Conservation (phyloP, 2,329 filamentous ascomycete species). For the Cladophialophora immunda region DNA sequence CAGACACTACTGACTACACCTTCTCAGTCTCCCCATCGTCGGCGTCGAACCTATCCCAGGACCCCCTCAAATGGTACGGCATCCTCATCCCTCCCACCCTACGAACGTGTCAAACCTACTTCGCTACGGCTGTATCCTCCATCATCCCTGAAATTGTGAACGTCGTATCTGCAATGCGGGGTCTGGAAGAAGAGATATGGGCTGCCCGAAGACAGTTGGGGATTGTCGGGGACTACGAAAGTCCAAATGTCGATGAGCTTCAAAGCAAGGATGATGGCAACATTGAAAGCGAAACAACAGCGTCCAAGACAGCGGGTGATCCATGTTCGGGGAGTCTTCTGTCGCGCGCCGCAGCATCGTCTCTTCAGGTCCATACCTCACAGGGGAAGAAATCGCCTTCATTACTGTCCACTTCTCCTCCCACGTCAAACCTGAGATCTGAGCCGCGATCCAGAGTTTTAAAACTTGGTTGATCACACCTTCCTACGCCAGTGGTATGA, state of each 20-base stretch:
- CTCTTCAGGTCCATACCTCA: neutral
- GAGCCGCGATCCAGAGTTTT: constrained; percentile 30
- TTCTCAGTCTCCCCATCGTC: neutral
- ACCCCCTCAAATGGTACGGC: constrained; percentile 60
- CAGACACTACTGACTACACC: neutral
- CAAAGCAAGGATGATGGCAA: neutral
- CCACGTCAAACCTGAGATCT: neutral
- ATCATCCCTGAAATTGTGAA: constrained; percentile 50
- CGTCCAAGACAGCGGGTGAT: neutral
- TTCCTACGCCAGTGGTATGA: neutral
- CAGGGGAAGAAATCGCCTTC: constrained; percentile 5
- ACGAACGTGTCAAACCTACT: constrained; percentile 54
- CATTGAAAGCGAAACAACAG: neutral
- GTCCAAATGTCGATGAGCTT: neutral
- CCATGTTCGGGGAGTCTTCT: neutral
- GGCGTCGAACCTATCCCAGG: constrained; percentile 25
- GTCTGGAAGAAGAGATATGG: constrained; percentile 51
- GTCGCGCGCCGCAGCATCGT: neutral
- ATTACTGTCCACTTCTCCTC: constrained; percentile 18
- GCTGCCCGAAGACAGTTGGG: constrained; percentile 28
- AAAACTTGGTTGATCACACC: constrained; percentile 25
- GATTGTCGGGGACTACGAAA: constrained; percentile 15
- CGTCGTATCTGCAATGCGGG: constrained; percentile 51
- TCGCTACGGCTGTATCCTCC: constrained; percentile 50
- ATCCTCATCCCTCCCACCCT: constrained; percentile 57